These are phyloP conservation scores for Aspergillus latus DNA, from an alignment of 2,329 filamentous ascomycete species.

Conservation along the genomic window DNA sequence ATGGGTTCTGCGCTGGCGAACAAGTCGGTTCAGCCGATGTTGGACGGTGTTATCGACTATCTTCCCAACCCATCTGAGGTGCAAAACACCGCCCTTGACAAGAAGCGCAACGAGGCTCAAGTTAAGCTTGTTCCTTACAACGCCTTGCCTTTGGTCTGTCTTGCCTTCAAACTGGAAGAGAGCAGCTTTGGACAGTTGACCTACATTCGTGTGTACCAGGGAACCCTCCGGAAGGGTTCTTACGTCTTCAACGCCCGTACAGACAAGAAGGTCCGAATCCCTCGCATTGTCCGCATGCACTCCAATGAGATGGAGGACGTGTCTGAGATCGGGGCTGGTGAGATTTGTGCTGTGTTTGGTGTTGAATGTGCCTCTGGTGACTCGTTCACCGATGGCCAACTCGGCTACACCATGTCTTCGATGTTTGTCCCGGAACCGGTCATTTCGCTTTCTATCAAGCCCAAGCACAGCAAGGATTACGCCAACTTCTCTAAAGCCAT, in stretches of 20 bases:
- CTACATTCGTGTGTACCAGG: conserved; percentile 98
- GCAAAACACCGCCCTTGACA: conserved; percentile 84
- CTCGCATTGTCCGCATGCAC: conserved; percentile 98
- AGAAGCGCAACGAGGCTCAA: conserved; percentile 70
- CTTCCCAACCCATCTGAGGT: conserved; percentile 89
- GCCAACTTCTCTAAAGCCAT: conserved; percentile 98
- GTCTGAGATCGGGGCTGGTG: conserved; percentile 84
- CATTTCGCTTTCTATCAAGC: conserved; percentile 96
- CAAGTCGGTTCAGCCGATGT: conserved; percentile 93
- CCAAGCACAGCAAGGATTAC: conserved; percentile 87
- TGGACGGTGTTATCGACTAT: conserved; percentile 94
- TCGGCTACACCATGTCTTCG: conserved; percentile 93
- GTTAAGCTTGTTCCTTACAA: conserved; percentile 93
- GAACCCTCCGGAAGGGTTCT: conserved; percentile 79
- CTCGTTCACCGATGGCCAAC: conserved; percentile 90
- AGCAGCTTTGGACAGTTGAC: conserved; percentile 98
- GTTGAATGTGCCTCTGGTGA: conserved; percentile 97
- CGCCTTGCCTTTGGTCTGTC: conserved; percentile 85
- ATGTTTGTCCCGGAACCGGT: conserved; percentile 98
- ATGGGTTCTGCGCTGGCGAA: conserved; percentile 96
- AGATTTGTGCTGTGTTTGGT: conserved; percentile 98
- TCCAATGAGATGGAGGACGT: conserved; percentile 99
- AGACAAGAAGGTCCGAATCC: conserved; percentile 94
- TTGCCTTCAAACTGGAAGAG: conserved; percentile 98
- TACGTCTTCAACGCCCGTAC: conserved; percentile 92